Evolutionary conservation across 345 rosid species (phyloP), one percentile per base, ranked within the genome.

Genomic region (Salix viminalis): DNA sequence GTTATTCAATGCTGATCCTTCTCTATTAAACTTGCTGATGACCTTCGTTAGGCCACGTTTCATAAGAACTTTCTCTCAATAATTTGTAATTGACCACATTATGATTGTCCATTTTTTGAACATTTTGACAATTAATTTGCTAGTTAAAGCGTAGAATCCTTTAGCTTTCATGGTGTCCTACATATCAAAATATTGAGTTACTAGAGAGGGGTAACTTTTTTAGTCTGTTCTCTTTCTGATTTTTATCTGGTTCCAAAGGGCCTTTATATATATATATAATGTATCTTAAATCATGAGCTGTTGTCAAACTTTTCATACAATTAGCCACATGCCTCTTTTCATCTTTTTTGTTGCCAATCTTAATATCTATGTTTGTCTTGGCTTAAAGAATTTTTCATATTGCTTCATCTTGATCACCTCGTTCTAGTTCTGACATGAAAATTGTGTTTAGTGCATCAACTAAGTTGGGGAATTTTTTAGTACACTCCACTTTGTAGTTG

Each of bases 331-430:
- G 37, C 15, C 21, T 24, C 16, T 24, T 14, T 41, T 41, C 65
- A 19, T 26, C 62, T 42, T 21, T 61, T 21, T 0, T 37, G 24
- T 60, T 23, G 34, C 23, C 3, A 37, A 23, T 16, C 7, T 58
- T 21, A 21, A 9, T 56, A 24, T 62, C 6, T 73, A 8, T 50
- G 15, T 15, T 52, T 71, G 48, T 13, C 3, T 71, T 13, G 23
- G 15, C 12, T 18, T 36, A 34, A 36, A 32, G 23, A 19, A 30
- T 64, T 21, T 62, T 19, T 16, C 16, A 8, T 24, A 14, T 52
- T 72, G 66, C 46, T 72, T 72, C 66, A 18, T 60, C 41, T 24
- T 73, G 67, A 72, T 73, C 36, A 14, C 48, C 67, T 24, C 30
- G 15, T 9, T 9, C 24, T n/a, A n/a, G 62, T 3, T 58, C 1